Percentiles rank a stretch among this genome's conserved stretches.
phyloP scores from a whole-genome alignment of 2,329 filamentous ascomycete species.

The Trichoderma gracile region DNA sequence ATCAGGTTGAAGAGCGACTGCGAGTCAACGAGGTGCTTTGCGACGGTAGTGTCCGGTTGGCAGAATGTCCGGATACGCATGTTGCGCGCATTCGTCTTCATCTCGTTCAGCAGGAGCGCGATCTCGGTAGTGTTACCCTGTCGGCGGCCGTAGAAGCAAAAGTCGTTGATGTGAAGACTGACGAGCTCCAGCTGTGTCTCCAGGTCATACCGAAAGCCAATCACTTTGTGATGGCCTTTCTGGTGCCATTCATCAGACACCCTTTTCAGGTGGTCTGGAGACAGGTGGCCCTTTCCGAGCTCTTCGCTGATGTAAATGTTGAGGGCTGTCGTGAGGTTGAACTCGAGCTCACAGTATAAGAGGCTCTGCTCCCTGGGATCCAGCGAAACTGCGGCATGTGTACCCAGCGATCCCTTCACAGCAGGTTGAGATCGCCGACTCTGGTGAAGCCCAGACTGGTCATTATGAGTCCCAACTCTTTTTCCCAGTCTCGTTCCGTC shows the following conservation, averaged over 20 bases:
- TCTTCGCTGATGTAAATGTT: constrained; percentile 55
- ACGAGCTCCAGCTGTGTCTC: constrained; percentile 62
- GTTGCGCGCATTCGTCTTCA: constrained; percentile 54
- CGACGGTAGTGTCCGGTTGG: constrained; percentile 58
- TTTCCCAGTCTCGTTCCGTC: neutral
- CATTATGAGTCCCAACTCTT: constrained; percentile 25
- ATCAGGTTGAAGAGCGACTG: constrained; percentile 54
- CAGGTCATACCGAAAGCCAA: constrained; percentile 60
- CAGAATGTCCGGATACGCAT: constrained; percentile 59
- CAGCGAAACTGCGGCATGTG: constrained; percentile 51
- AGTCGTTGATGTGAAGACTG: constrained; percentile 50
- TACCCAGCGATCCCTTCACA: constrained; percentile 34
- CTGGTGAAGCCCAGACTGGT: constrained; percentile 42
- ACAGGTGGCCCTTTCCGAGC: constrained; percentile 56
- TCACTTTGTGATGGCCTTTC: constrained; percentile 55
- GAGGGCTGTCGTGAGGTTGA: constrained; percentile 51
- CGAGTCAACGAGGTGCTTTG: constrained; percentile 58
- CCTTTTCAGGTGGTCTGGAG: constrained; percentile 52
- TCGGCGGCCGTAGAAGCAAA: constrained; percentile 55
- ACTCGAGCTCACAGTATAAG: constrained; percentile 61
- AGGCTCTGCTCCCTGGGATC: constrained; percentile 58
- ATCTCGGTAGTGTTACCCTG: constrained; percentile 48
- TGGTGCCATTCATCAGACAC: constrained; percentile 54
- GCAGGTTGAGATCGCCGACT: constrained; percentile 37
- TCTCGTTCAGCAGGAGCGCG: constrained; percentile 51